A percentile compares a stretch with the other conserved stretches of the same genome.
Conservation (phyloP, 306 rosid genomes). For the Ammopiptanthus mongolicus region DNA sequence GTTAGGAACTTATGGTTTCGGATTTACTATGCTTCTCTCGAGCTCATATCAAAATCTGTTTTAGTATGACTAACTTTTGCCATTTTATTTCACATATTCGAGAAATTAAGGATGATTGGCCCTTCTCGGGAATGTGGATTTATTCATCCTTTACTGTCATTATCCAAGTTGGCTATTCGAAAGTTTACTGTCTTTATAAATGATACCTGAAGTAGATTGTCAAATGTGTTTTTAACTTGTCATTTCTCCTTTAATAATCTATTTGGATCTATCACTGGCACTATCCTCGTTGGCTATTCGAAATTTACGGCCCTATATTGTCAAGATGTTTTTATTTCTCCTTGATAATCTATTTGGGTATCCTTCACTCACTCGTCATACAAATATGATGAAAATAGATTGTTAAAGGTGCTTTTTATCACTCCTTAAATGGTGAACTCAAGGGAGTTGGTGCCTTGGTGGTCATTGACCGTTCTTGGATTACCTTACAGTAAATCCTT, state of each 20-base stretch:
- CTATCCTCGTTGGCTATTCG: not conserved
- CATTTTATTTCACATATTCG: not conserved
- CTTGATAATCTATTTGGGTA: no score
- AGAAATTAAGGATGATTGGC: not conserved
- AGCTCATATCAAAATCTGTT: slow-evolving; percentile 17
- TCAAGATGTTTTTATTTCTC: no score
- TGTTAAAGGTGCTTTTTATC: no score
- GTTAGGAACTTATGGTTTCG: not conserved
- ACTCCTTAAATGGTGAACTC: no score
- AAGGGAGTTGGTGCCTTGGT: no score
- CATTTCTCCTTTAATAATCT: no score
- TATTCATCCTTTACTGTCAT: not conserved
- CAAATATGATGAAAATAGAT: not conserved
- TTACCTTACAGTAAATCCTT: no score
- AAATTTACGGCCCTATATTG: no score
- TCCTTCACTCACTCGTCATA: no score
- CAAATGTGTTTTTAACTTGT: not conserved
- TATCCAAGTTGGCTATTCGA: not conserved
- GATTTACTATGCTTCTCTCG: slow-evolving; percentile 30
- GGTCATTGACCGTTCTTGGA: no score
- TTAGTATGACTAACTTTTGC: not conserved
- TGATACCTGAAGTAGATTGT: not conserved
- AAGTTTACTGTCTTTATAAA: not conserved
- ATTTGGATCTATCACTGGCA: not conserved
- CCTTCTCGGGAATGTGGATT: not conserved